Conservation (phyloP, 106 monocot genomes). For the Triglochin maritima region DNA sequence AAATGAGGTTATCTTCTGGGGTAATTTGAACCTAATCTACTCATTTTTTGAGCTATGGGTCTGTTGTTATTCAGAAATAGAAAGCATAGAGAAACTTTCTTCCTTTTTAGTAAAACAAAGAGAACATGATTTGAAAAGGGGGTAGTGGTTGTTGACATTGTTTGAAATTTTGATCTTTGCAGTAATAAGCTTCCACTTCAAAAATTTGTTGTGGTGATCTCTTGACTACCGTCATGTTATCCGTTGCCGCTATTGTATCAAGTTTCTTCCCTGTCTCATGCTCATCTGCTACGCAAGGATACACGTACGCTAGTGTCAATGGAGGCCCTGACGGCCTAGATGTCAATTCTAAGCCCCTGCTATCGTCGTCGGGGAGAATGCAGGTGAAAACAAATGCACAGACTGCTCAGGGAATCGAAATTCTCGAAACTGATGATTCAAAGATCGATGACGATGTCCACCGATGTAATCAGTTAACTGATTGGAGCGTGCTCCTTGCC, state of each 20-base stretch:
- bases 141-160: too few species aligned
- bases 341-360: not conserved
- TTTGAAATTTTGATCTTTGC: too few species aligned
- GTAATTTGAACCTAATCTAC: too few species aligned
- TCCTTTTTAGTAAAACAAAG: too few species aligned
- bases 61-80: too few species aligned
- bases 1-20: too few species aligned
- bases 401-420: conserved; percentile 39
- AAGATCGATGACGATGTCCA: conserved; percentile 24
- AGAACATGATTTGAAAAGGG: too few species aligned
- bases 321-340: conserved; percentile 11
- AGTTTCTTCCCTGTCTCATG: not conserved
- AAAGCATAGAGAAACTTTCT: too few species aligned
- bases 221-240: conserved; percentile 5
- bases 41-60: too few species aligned
- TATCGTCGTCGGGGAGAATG: conserved; percentile 25
- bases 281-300: not conserved
- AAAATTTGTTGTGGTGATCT: not conserved
- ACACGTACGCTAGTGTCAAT: not conserved
- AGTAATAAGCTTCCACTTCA: too few species aligned
- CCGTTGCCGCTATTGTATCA: not conserved
- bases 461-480: conserved; percentile 65
- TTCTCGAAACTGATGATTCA: conserved; percentile 22
- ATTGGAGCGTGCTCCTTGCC: conserved; percentile 83
- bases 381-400: conserved; percentile 44